These are phyloP conservation scores for Colletotrichum higginsianum DNA, from an alignment of 2,329 filamentous ascomycete species.

Conservation along the genomic window DNA sequence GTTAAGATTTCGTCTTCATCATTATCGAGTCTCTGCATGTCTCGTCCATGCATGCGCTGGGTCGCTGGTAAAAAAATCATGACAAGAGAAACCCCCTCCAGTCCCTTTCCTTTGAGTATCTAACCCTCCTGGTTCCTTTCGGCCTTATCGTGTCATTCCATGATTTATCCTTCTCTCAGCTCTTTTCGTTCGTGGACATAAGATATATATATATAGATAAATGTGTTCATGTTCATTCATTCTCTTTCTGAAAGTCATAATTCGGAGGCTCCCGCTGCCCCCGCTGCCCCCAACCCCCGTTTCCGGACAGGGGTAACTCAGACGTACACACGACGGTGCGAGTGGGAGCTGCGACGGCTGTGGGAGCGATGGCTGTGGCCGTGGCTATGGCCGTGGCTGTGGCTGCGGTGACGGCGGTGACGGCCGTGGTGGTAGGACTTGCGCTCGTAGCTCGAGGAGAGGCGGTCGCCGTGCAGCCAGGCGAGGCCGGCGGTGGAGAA, in stretches of 20 bases:
- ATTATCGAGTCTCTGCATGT: slow-evolving; percentile 4
- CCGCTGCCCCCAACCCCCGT: too few relatives aligned
- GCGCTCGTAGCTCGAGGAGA: slow-evolving; percentile 59
- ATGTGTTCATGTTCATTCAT: neutral
- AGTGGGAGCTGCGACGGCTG: slow-evolving; percentile 46
- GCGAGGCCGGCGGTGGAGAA: slow-evolving; percentile 83
- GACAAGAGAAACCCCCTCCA: neutral
- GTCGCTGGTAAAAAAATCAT: neutral
- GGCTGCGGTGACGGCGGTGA: slow-evolving; percentile 51
- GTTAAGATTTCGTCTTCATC: slow-evolving; percentile 33
- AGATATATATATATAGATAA: too few relatives aligned
- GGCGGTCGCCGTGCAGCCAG: slow-evolving; percentile 66
- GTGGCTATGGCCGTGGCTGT: slow-evolving; percentile 47
- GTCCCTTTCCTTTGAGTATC: neutral
- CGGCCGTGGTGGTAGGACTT: slow-evolving; percentile 51
- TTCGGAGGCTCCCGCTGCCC: neutral
- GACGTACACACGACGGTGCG: slow-evolving; percentile 44
- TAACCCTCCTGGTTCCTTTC: neutral
- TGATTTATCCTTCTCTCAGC: slow-evolving; percentile 12
- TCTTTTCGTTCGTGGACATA: too few relatives aligned
- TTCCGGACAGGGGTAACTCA: neutral
- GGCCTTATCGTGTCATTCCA: slow-evolving; percentile 25
- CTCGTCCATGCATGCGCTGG: slow-evolving; percentile 6
- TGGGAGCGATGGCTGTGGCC: neutral
- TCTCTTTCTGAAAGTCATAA: neutral